These are phyloP conservation scores for Hypoxylon rubiginosum DNA, from an alignment of 2,329 filamentous ascomycete genomes.

Conservation along the genomic window DNA sequence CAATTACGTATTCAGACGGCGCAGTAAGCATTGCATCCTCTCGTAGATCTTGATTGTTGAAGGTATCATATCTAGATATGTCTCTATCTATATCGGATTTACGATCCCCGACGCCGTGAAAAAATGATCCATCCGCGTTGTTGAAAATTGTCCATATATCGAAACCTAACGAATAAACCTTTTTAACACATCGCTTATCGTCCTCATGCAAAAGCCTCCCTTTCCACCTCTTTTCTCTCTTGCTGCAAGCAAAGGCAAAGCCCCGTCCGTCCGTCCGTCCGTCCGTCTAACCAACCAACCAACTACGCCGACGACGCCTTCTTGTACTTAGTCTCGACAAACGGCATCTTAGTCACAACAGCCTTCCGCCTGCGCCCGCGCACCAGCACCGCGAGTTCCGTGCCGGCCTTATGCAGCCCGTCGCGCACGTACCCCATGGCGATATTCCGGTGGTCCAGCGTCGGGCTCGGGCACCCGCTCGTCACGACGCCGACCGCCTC, in stretches of 20 bases:
- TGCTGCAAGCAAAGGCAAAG: too few relatives aligned
- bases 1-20: too few relatives aligned
- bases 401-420: slow-evolving; percentile 86
- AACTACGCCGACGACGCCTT: slow-evolving; percentile 54
- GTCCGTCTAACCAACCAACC: not conserved
- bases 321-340: slow-evolving; percentile 84
- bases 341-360: slow-evolving; percentile 88
- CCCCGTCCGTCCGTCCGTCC: too few relatives aligned
- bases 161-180: not conserved
- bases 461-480: slow-evolving; percentile 90
- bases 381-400: slow-evolving; percentile 82
- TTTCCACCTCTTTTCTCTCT: too few relatives aligned
- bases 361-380: slow-evolving; percentile 82
- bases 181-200: not conserved
- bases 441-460: slow-evolving; percentile 83
- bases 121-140: not conserved
- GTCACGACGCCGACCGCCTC: slow-evolving; percentile 84
- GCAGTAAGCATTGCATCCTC: not conserved
- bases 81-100: not conserved
- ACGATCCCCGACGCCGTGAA: not conserved
- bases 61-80: not conserved
- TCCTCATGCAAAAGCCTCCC: too few relatives aligned
- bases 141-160: slow-evolving; percentile 8
- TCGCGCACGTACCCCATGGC: slow-evolving; percentile 94
- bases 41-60: not conserved